These are phyloP conservation scores for Skeletonema potamos DNA, from an alignment of 108 stramenopile species.

Conservation along the genomic window DNA sequence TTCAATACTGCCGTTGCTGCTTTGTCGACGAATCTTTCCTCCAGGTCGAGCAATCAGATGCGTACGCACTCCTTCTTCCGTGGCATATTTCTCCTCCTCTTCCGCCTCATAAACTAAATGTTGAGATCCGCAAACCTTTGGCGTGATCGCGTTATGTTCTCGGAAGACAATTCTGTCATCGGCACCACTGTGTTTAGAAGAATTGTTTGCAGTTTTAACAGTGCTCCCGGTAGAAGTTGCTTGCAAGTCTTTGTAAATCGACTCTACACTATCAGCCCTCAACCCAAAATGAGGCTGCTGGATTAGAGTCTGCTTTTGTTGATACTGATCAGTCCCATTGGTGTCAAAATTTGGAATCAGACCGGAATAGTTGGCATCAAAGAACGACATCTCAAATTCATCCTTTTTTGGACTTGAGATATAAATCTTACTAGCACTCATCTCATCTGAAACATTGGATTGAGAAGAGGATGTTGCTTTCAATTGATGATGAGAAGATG, in stretches of 20 bases:
- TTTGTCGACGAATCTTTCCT: not conserved
- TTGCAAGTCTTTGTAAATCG: not conserved
- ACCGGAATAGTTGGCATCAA: not conserved
- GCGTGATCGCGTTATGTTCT: slow-evolving; percentile 34
- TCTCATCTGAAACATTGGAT: not conserved
- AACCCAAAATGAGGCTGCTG: not conserved
- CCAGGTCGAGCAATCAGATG: not conserved
- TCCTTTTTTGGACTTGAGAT: not conserved
- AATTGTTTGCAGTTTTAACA: not conserved
- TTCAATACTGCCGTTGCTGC: not conserved
- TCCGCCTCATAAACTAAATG: slow-evolving; percentile 2
- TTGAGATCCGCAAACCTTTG: slow-evolving; percentile 30
- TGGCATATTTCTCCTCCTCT: not conserved
- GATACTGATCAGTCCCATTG: not conserved
- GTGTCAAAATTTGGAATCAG: not conserved
- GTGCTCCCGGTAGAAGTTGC: not conserved
- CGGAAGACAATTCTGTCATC: not conserved
- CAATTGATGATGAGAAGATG: not conserved
- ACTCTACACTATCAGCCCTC: not conserved
- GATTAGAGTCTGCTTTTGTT: not conserved
- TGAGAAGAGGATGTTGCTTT: not conserved
- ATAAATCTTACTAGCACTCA: not conserved
- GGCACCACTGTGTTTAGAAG: not conserved
- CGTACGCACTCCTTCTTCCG: not conserved
- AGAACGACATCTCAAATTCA: not conserved